Percentiles rank a stretch among this genome's conserved stretches.
phyloP scores from a whole-genome alignment of 1,284 basidiomycete genomes.

The Rhodofomes roseus region DNA sequence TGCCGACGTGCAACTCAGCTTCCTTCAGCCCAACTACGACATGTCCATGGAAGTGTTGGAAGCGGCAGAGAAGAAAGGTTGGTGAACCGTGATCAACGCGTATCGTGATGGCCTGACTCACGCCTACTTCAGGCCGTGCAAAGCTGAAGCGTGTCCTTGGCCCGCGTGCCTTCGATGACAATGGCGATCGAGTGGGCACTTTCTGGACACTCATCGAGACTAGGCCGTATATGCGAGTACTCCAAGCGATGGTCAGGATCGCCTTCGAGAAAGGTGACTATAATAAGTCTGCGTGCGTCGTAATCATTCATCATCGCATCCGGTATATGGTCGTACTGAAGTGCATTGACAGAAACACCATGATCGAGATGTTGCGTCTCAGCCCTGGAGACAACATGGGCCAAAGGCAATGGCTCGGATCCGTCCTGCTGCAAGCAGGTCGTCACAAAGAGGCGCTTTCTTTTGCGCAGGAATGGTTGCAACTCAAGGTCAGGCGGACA shows the following conservation, averaged over 20 bases:
- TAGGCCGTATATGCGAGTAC: slow-evolving; percentile 41
- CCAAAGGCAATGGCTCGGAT: slow-evolving; percentile 30
- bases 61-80: slow-evolving; percentile 16
- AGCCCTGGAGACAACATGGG: slow-evolving; percentile 32
- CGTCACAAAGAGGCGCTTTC: slow-evolving; percentile 29
- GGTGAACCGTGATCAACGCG: not conserved
- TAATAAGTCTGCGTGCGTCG: slow-evolving; percentile 33
- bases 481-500: slow-evolving; percentile 8
- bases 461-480: slow-evolving; percentile 29
- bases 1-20: slow-evolving; percentile 25
- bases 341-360: slow-evolving; percentile 26
- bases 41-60: slow-evolving; percentile 19
- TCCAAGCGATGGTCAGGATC: slow-evolving; percentile 34
- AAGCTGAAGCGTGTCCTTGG: slow-evolving; percentile 29
- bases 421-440: slow-evolving; percentile 25
- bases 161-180: slow-evolving; percentile 36
- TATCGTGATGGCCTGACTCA: not conserved
- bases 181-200: slow-evolving; percentile 27
- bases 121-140: slow-evolving; percentile 23
- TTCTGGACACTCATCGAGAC: slow-evolving; percentile 39
- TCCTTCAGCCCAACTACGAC: slow-evolving; percentile 21
- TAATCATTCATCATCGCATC: not conserved
- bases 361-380: slow-evolving; percentile 37
- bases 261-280: slow-evolving; percentile 32
- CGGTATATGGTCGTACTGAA: not conserved